A percentile compares a stretch with the other conserved stretches of the same genome.
These are phyloP conservation scores for Mycena albidolilacea DNA, from an alignment of 768 basidiomycete genomes.

Conservation along the genomic window DNA sequence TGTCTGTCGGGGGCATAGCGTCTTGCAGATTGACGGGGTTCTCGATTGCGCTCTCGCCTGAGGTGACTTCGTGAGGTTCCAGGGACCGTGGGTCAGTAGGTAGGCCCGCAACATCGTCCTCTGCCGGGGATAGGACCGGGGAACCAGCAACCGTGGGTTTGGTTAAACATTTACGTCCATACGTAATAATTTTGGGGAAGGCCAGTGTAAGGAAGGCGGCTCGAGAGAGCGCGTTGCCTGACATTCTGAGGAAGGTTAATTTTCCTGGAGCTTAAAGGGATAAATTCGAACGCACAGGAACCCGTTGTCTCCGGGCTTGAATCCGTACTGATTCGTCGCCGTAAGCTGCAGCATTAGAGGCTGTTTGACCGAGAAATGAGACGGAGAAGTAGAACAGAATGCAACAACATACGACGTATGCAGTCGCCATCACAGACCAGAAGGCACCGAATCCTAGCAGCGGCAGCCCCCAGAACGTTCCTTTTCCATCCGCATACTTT, in stretches of 20 bases:
- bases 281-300: constrained; percentile 20
- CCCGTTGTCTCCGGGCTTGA: constrained; percentile 33
- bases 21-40: not conserved
- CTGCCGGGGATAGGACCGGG: not conserved
- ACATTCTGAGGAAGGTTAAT: constrained; percentile 24
- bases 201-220: constrained; percentile 38
- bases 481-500: constrained; percentile 17
- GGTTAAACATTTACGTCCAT: constrained; percentile 12
- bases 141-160: not conserved
- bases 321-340: constrained; percentile 39
- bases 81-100: not conserved
- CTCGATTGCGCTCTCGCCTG: not conserved
- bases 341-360: constrained; percentile 39
- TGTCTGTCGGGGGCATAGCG: constrained; percentile 1
- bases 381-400: not conserved
- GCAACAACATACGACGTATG: constrained; percentile 29
- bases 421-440: constrained; percentile 25
- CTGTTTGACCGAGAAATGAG: not conserved
- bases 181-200: constrained; percentile 31
- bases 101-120: not conserved
- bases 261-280: not conserved
- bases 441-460: constrained; percentile 34
- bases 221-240: constrained; percentile 36
- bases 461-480: constrained; percentile 26
- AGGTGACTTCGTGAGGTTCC: not conserved